phyloP scores from a whole-genome alignment of 257 asterid genomes.

The Solanum pennellii region DNA sequence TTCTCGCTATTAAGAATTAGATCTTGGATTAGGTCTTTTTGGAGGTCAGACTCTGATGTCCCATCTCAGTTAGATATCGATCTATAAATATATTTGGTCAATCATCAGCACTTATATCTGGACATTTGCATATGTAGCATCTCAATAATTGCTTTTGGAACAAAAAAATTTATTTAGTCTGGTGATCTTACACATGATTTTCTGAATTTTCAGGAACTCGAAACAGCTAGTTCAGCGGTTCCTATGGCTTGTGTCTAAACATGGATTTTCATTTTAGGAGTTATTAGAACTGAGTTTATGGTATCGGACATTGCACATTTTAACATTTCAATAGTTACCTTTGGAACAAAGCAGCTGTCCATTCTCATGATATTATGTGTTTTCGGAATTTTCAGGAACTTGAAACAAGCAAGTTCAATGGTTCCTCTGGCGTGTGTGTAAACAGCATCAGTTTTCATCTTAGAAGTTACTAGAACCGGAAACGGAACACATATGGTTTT shows the following conservation, averaged over 20 bases:
- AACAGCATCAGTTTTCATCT: not conserved
- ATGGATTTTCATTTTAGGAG: not conserved
- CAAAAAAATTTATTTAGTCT: not conserved
- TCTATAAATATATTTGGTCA: not conserved
- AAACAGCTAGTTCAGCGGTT: not conserved
- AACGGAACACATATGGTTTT: not conserved
- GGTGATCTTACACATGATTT: not conserved
- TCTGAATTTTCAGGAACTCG: not conserved
- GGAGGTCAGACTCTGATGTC: not conserved
- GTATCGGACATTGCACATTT: not conserved
- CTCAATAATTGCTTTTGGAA: not conserved
- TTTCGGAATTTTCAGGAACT: not conserved
- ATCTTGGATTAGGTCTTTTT: not conserved
- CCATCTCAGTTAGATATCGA: not conserved
- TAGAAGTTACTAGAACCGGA: not conserved
- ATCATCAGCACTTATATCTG: not conserved
- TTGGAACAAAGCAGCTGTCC: not conserved
- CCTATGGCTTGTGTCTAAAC: slow-evolving; percentile 1
- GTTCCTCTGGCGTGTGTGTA: not conserved
- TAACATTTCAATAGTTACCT: not conserved
- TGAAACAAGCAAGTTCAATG: not conserved
- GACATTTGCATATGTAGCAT: not conserved
- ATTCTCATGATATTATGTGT: not conserved
- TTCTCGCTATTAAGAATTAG: not conserved
- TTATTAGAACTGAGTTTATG: not conserved